Conservation (phyloP, 306 rosid species). For the Carpinus fangiana region DNA sequence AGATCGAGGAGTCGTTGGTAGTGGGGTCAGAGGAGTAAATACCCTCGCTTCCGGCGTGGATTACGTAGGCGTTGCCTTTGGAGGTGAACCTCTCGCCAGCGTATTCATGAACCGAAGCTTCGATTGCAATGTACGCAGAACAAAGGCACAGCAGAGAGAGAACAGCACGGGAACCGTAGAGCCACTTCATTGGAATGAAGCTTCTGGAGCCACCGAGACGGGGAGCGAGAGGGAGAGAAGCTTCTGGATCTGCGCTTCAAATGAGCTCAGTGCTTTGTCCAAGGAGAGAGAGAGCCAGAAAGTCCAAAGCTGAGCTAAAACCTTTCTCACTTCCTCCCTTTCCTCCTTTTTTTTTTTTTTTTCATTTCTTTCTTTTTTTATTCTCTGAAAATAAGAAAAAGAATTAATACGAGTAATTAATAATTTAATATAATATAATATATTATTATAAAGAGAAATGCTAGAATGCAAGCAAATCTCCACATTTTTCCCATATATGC, state of each 20-base stretch:
- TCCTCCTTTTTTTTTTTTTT: too few species aligned
- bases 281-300: not conserved
- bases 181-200: conserved; percentile 35
- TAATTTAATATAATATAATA: too few species aligned
- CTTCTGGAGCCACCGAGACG: conserved; percentile 16
- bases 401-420: too few species aligned
- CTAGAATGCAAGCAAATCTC: too few species aligned
- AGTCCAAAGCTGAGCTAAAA: not conserved
- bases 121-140: conserved; percentile 22
- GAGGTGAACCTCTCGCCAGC: conserved; percentile 49
- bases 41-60: conserved; percentile 98
- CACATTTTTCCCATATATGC: too few species aligned
- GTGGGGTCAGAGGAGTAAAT: conserved; percentile 65
- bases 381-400: too few species aligned
- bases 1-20: conserved; percentile 29
- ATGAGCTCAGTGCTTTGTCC: conserved; percentile 3
- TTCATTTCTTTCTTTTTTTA: too few species aligned
- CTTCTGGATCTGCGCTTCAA: conserved; percentile 38
- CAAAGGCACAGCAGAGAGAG: conserved; percentile 34
- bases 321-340: too few species aligned
- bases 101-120: conserved; percentile 87
- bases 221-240: not conserved
- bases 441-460: too few species aligned
- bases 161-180: conserved; percentile 26
- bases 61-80: conserved; percentile 89